Percentiles rank a stretch among this genome's conserved stretches.
Conservation (phyloP, 2,329 filamentous ascomycete genomes). For the Ophiostoma sp. region DNA sequence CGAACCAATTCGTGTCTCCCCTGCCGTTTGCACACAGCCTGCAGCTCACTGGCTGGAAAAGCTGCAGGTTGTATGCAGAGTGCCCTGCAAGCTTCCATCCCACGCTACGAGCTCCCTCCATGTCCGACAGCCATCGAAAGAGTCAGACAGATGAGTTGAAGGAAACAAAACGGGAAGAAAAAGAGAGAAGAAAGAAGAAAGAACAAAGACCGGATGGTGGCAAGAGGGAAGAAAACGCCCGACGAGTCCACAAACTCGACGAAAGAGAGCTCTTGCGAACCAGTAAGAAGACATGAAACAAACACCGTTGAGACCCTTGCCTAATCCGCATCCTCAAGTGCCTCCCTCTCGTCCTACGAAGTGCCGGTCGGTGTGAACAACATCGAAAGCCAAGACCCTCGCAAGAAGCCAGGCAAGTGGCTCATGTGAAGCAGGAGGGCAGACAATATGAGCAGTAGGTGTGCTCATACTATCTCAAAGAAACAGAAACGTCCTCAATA, state of each 20-base stretch:
- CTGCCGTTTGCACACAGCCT: conserved; percentile 28
- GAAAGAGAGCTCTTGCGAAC: conserved; percentile 20
- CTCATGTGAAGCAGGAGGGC: no score
- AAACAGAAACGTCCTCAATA: not conserved
- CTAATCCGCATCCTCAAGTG: not conserved
- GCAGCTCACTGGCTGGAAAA: conserved; percentile 23
- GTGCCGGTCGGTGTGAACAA: conserved; percentile 4
- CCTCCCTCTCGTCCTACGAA: conserved; percentile 24
- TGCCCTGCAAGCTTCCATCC: conserved; percentile 18
- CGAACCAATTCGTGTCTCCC: conserved; percentile 31
- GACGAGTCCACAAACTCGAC: conserved; percentile 5
- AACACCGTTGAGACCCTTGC: conserved; percentile 21
- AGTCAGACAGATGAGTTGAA: not conserved
- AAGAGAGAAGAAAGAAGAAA: not conserved
- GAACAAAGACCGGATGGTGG: not conserved
- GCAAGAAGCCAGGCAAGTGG: not conserved
- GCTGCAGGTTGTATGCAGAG: conserved; percentile 9
- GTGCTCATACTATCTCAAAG: not conserved
- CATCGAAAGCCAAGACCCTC: not conserved
- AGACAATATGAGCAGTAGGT: not conserved
- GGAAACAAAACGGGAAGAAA: not conserved
- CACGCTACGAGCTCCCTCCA: not conserved
- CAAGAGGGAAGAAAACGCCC: not conserved
- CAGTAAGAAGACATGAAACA: conserved; percentile 29
- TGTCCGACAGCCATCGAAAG: not conserved